A percentile compares a stretch with the other conserved stretches of the same genome.
phyloP scores from a whole-genome alignment of 2,329 filamentous ascomycete genomes.

The Penicillium digitatum region DNA sequence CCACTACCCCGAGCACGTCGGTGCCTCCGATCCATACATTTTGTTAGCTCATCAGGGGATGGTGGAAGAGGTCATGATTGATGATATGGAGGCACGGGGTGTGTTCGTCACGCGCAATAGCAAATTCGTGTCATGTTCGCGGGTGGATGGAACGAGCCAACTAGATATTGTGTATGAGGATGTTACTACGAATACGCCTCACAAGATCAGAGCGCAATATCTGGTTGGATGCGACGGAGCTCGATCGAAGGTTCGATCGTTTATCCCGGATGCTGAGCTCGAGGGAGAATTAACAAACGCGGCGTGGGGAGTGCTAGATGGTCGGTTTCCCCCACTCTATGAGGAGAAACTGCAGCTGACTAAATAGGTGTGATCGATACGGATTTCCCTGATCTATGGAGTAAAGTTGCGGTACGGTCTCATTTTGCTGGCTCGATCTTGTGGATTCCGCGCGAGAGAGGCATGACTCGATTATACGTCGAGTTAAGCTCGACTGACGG shows the following conservation, averaged over 20 bases:
- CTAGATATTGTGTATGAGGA: conserved; percentile 44
- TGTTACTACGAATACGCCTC: conserved; percentile 34
- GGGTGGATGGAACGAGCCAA: conserved; percentile 30
- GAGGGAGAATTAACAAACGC: conserved; percentile 52
- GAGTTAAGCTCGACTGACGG: conserved; percentile 32
- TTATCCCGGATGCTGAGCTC: conserved; percentile 52
- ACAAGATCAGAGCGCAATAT: conserved; percentile 56
- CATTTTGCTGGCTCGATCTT: conserved; percentile 65
- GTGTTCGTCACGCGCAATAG: conserved; percentile 61
- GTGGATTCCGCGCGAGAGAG: conserved; percentile 69
- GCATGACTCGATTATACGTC: conserved; percentile 63
- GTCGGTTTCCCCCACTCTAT: conserved; percentile 41
- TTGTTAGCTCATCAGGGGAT: conserved; percentile 66
- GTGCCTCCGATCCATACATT: conserved; percentile 53
- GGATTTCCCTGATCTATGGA: conserved; percentile 71
- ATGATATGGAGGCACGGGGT: conserved; percentile 63
- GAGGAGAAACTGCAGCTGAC: not conserved
- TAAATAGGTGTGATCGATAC: conserved; percentile 52
- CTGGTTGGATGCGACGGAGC: conserved; percentile 71
- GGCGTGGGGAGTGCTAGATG: conserved; percentile 70
- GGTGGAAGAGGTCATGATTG: conserved; percentile 66
- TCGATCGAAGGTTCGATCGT: conserved; percentile 64
- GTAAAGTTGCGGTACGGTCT: conserved; percentile 66
- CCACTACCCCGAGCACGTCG: conserved; percentile 59
- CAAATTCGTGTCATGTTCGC: conserved; percentile 55